Base-by-base conservation (phyloP, 306 rosid genomes). In the Alnus glutinosa region DNA sequence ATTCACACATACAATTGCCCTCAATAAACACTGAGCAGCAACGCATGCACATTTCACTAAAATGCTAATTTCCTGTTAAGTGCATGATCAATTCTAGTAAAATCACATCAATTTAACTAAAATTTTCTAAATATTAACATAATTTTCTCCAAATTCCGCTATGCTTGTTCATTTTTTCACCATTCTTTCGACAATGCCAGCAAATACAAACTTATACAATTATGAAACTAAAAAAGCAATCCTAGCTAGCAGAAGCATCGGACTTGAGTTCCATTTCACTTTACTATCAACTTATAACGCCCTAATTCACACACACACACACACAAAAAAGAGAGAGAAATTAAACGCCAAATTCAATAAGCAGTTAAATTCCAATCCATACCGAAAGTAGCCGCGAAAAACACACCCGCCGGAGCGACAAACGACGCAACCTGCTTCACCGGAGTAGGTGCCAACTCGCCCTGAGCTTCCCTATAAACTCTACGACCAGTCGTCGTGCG, bases 341-440 rank as follows among this genome's bases (percentile, higher is more conserved):
- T 18, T 10, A 12, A 15, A 7, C 32, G 36, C 12, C 32, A 61
- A 61, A 32, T 3, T 7, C 5, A 46, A 80, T 36, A 80, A 62
- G 19, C 74, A 3, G 66, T 76, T 67, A 49, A 55, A 61, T 23
- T 23, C 49, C 69, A 73, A 70, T 32, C 32, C 63, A 57, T 93
- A 95, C 99, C 97, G 46, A 93, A 88, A 81, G 96, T 88, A 81
- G 87, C 68, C 32, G 84, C 92, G 63, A 93, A 71, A 79, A 93
- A 82, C 2, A 73, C 77, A 58, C 93, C 99, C 64, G 88, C 88
- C 5, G 99, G 98, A 19, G 80, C 83, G 44, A 83, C 91, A 74
- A 75, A 48, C 23, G 91, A 87, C 32, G 91, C 89, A 70, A 90
- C 74, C 87, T 91, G 94, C 83, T 90, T 87, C 68, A 89, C 78